These are phyloP conservation scores for Saccharomycopsis fermentans DNA, from an alignment of 805 yeast genomes.

Conservation along the genomic window DNA sequence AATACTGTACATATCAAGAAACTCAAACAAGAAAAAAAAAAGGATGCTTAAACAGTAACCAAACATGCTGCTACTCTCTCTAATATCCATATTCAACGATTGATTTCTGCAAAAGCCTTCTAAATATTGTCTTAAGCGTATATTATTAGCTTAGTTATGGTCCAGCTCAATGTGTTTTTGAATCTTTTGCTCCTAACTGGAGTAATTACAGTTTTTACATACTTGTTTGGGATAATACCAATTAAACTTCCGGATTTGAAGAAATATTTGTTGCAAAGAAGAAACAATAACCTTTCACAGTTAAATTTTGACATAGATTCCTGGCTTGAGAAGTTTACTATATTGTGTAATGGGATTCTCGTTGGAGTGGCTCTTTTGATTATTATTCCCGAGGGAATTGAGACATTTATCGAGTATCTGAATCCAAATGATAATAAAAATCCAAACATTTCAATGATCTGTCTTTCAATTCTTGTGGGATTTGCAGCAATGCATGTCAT, in stretches of 20 bases:
- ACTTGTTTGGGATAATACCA: neutral
- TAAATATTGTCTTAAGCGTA: too few relatives aligned
- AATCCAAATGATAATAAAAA: neutral
- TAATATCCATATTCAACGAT: too few relatives aligned
- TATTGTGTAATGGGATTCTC: slow-evolving; percentile 49
- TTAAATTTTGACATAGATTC: slow-evolving; percentile 12
- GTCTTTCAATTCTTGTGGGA: slow-evolving; percentile 42
- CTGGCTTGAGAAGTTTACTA: slow-evolving; percentile 32
- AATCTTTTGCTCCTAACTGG: neutral
- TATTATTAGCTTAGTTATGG: too few relatives aligned
- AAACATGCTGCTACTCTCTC: too few relatives aligned
- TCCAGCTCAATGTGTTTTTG: neutral
- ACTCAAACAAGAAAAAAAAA: too few relatives aligned
- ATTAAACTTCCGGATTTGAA: neutral
- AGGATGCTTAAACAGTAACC: too few relatives aligned
- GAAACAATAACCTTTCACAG: neutral
- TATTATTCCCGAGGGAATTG: slow-evolving; percentile 59
- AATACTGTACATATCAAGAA: too few relatives aligned
- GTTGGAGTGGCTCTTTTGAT: slow-evolving; percentile 49
- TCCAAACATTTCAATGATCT: slow-evolving; percentile 25
- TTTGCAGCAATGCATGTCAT: slow-evolving; percentile 42
- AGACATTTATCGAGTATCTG: slow-evolving; percentile 27
- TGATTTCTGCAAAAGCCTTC: too few relatives aligned
- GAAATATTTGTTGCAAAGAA: neutral
- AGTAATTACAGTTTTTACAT: neutral